Percentiles rank a stretch among this genome's conserved stretches.
Evolutionary conservation across 1,284 basidiomycete genomes (phyloP).

Genomic region (Leccinum solheimii): DNA sequence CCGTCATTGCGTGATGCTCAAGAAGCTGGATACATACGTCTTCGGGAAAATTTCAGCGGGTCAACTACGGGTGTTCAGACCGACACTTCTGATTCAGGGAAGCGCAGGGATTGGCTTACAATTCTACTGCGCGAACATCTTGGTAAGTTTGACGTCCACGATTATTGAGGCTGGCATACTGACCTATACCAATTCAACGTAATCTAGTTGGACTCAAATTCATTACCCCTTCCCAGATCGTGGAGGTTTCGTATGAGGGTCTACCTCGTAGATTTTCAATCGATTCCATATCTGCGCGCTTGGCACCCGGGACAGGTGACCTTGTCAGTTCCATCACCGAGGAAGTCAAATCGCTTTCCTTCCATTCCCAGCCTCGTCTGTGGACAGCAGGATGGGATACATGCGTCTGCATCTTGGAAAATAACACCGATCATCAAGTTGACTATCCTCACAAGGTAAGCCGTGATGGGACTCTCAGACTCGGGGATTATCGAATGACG

Average conservation of each 20-base stretch:
- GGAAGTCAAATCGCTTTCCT: constrained; percentile 43
- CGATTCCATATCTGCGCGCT: constrained; percentile 45
- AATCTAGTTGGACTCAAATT: constrained; percentile 72
- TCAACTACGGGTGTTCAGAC: constrained; percentile 14
- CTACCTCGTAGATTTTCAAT: constrained; percentile 53
- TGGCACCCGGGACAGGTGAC: constrained; percentile 27
- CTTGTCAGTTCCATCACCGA: constrained; percentile 39
- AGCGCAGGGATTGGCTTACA: constrained; percentile 64
- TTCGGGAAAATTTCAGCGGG: constrained; percentile 47
- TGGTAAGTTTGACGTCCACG: constrained; percentile 41
- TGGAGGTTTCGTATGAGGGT: constrained; percentile 69
- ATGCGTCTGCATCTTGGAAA: constrained; percentile 48
- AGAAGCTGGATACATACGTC: constrained; percentile 51
- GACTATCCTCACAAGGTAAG: constrained; percentile 36
- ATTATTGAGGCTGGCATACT: constrained; percentile 8
- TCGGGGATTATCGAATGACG: constrained; percentile 6
- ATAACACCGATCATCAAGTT: constrained; percentile 21
- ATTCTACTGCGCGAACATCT: constrained; percentile 62
- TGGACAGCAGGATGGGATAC: constrained; percentile 69
- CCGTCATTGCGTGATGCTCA: constrained; percentile 50
- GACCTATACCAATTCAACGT: constrained; percentile 16
- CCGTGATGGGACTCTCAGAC: constrained; percentile 6
- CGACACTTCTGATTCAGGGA: constrained; percentile 33
- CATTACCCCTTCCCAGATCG: constrained; percentile 58
- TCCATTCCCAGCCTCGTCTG: constrained; percentile 40